Evolutionary conservation across 2,329 filamentous ascomycete genomes (phyloP), one percentile per base, ranked within the genome.

Genomic region (Aureobasidium sp.): DNA sequence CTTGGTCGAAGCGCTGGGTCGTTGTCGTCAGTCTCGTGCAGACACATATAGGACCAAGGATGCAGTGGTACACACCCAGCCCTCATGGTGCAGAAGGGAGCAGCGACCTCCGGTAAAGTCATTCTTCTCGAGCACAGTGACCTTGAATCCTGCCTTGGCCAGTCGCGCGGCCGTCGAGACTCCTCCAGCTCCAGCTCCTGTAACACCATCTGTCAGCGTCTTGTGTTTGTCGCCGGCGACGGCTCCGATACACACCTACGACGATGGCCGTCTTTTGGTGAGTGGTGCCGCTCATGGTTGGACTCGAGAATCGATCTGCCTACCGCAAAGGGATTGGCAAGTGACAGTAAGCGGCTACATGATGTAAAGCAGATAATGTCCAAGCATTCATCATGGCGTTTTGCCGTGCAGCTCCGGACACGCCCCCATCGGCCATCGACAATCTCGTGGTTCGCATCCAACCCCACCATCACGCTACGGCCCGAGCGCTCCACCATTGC

Each of bases 91-190:
- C 41, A 90, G 80, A 29, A 90, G 74, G 48, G 84, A 87, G 74
- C 87, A 91, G 61, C 88, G 79, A 4, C 88, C 88, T 49, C 88
- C 88, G 0, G 84, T 86, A 71, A 88, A 89, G 62, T 77, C 76
- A 69, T 91, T 90, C 78, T 90, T 90, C 73, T 91, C 88, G n/a
- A 91, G 75, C 1, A 91, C 85, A 0, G 87, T 90, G n/a, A 91
- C 88, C 37, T 80, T 72, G 71, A 87, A 85, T 42, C 88, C 88
- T 1, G 87, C 82, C 70, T 86, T 87, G 55, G 87, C 86, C 12
- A 91, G 82, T 49, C 88, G 84, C 2, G 88, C 87, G 62, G 88
- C 86, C 1, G 84, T 85, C n/a, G 86, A 82, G 45, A 89, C 83
- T 63, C 88, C 88, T 56, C 88, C 88, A 49, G 84, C 84, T 63